These are phyloP conservation scores for Dothideomycetes sp. DNA, from an alignment of 2,329 filamentous ascomycete genomes.

Conservation along the genomic window DNA sequence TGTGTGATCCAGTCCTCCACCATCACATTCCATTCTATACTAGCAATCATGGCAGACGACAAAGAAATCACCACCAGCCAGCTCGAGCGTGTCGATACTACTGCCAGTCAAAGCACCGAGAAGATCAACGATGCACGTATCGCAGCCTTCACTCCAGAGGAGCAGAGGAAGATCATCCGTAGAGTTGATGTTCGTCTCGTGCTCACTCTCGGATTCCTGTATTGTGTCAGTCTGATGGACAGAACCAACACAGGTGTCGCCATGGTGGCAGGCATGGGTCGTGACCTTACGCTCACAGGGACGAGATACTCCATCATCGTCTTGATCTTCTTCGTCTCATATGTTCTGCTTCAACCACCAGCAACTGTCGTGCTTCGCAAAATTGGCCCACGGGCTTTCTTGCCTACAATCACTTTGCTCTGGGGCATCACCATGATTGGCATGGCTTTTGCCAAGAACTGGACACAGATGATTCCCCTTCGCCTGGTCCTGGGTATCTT, in stretches of 20 bases:
- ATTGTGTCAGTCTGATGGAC: constrained; percentile 28
- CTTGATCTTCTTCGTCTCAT: constrained; percentile 65
- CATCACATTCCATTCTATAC: no score
- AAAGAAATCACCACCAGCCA: constrained; percentile 2
- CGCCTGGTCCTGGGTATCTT: constrained; percentile 54
- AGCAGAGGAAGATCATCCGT: constrained; percentile 59
- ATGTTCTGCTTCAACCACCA: constrained; percentile 62
- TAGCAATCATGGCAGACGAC: neutral
- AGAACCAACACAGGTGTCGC: constrained; percentile 27
- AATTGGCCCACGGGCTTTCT: constrained; percentile 41
- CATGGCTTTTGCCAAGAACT: constrained; percentile 51
- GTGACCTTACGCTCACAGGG: constrained; percentile 25
- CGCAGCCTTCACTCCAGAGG: constrained; percentile 43
- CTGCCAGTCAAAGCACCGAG: constrained; percentile 1
- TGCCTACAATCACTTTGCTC: constrained; percentile 34
- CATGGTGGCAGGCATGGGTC: constrained; percentile 27
- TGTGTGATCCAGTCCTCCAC: no score
- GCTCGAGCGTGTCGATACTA: constrained; percentile 5
- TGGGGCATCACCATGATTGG: constrained; percentile 56
- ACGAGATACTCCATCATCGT: constrained; percentile 40
- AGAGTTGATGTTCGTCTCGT: constrained; percentile 55
- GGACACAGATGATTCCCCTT: constrained; percentile 44
- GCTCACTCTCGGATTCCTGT: constrained; percentile 35
- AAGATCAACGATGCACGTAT: constrained; percentile 22
- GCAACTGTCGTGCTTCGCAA: constrained; percentile 60